A percentile compares a stretch with the other conserved stretches of the same genome.
These are phyloP conservation scores for Claviceps sp. DNA, from an alignment of 2,329 filamentous ascomycete species.

Conservation along the genomic window DNA sequence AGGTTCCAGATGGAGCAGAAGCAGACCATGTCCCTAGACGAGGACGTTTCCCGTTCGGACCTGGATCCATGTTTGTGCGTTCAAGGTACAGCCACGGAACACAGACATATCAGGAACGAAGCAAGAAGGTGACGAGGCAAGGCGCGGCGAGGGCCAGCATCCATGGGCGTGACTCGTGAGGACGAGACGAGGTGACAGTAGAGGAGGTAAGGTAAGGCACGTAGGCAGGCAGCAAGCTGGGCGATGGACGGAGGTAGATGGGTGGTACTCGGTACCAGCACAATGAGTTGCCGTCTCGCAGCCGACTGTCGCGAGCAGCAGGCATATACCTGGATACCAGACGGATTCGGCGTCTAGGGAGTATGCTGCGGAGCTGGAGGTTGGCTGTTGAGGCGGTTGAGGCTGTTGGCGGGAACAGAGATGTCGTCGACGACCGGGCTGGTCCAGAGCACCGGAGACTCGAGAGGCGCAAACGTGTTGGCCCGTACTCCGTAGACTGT, in stretches of 20 bases:
- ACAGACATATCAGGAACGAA: conserved; percentile 23
- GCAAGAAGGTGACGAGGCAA: conserved; percentile 19
- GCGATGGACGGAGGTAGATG: not conserved
- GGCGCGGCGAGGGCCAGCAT: conserved; percentile 22
- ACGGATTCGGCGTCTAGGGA: not conserved
- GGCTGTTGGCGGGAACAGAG: not conserved
- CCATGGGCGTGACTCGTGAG: conserved; percentile 12
- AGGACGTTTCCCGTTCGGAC: conserved; percentile 44
- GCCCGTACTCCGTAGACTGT: no score
- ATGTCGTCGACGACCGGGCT: not conserved
- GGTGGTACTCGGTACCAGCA: not conserved
- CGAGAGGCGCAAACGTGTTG: not conserved
- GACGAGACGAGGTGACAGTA: conserved; percentile 10
- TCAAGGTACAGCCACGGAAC: conserved; percentile 21
- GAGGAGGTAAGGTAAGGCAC: not conserved
- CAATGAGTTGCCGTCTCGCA: not conserved
- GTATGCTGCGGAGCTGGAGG: not conserved
- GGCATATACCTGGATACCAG: not conserved
- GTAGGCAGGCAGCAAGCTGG: not conserved
- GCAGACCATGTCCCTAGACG: conserved; percentile 38
- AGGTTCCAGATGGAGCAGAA: conserved; percentile 32
- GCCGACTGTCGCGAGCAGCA: not conserved
- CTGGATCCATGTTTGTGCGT: conserved; percentile 44
- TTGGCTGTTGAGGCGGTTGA: not conserved
- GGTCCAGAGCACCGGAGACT: not conserved